These are phyloP conservation scores for Aspergillus thermomutatus DNA, from an alignment of 2,329 filamentous ascomycete species.

Conservation along the genomic window DNA sequence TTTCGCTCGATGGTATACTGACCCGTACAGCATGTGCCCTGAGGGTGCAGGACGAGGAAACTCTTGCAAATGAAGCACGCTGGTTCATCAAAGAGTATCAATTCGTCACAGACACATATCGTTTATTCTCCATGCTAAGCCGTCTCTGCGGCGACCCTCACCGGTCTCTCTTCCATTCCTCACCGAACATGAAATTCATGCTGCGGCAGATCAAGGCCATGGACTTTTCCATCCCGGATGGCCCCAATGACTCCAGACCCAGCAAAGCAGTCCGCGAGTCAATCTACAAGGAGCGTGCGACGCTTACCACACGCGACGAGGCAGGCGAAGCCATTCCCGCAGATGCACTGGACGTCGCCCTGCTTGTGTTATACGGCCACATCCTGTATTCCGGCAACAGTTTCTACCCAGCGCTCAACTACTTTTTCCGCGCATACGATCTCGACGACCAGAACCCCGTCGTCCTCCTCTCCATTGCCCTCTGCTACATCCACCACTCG, in stretches of 20 bases:
- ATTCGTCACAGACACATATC: constrained; percentile 76
- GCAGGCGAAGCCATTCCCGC: constrained; percentile 34
- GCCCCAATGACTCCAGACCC: constrained; percentile 37
- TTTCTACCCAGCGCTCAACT: constrained; percentile 80
- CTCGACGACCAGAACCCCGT: constrained; percentile 73
- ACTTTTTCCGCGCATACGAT: constrained; percentile 74
- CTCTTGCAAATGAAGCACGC: constrained; percentile 69
- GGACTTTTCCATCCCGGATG: constrained; percentile 64
- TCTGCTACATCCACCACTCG: constrained; percentile 83
- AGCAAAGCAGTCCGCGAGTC: constrained; percentile 37
- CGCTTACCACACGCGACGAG: constrained; percentile 38
- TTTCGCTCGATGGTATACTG: constrained; percentile 1
- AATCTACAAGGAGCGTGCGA: constrained; percentile 41
- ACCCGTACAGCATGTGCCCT: constrained; percentile 68
- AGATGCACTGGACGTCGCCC: constrained; percentile 66
- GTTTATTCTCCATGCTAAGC: constrained; percentile 76
- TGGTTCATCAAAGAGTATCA: constrained; percentile 82
- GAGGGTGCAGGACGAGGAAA: constrained; percentile 71
- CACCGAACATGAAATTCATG: constrained; percentile 84
- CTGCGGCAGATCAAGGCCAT: constrained; percentile 87
- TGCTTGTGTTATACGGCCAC: constrained; percentile 86
- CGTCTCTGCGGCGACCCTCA: constrained; percentile 68
- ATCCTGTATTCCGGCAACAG: constrained; percentile 80
- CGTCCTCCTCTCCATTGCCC: constrained; percentile 75
- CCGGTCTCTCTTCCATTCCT: constrained; percentile 65